A percentile compares a stretch with the other conserved stretches of the same genome.
Conservation (phyloP, 257 asterid species). For the Knoxia roxburghii region DNA sequence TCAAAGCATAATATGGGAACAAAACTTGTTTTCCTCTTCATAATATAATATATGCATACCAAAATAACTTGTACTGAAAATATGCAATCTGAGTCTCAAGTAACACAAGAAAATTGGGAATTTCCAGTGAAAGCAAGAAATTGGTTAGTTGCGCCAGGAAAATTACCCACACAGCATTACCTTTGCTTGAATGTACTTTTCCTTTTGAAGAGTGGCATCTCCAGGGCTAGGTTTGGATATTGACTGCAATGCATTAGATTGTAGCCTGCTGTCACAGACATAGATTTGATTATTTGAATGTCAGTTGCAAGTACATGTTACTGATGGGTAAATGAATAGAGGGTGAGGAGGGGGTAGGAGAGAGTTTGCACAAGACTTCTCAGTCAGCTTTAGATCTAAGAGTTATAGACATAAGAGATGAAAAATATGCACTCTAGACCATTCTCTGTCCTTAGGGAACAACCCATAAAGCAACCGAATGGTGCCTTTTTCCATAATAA, state of each 20-base stretch:
- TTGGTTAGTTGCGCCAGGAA: background rate
- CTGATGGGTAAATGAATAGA: background rate
- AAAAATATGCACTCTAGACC: background rate
- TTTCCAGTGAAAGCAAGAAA: background rate
- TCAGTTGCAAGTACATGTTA: background rate
- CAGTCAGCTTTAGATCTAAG: background rate
- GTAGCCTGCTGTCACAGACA: conserved; percentile 3
- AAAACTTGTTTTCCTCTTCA: no score
- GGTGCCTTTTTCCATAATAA: background rate
- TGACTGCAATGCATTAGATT: conserved; percentile 18
- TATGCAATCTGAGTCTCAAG: background rate
- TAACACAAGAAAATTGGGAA: background rate
- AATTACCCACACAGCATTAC: conserved; percentile 30
- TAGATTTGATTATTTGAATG: background rate
- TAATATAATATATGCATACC: background rate
- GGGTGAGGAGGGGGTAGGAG: no score
- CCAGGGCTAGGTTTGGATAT: conserved; percentile 64
- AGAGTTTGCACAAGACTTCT: background rate
- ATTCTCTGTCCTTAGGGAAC: background rate
- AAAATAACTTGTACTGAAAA: no score
- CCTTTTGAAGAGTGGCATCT: conserved; percentile 59
- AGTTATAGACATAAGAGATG: background rate
- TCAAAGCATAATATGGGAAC: background rate
- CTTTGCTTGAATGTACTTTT: conserved; percentile 86
- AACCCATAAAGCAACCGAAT: conserved; percentile 3